Evolutionary conservation across 805 yeast genomes (phyloP), one percentile per base, ranked within the genome.

Genomic region (Barnettozyma californica): DNA sequence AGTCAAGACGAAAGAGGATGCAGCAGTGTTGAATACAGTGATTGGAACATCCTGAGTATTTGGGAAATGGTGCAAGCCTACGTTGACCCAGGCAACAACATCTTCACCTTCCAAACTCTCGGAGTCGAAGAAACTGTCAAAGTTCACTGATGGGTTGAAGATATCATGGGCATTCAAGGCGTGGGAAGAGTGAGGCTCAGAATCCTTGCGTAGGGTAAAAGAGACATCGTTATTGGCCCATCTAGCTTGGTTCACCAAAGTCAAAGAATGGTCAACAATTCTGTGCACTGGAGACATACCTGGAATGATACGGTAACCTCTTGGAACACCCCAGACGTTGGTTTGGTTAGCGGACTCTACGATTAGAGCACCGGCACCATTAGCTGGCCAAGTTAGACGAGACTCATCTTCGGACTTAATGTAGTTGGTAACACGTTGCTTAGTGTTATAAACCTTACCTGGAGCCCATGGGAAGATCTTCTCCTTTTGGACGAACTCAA

Each of bases 21-120:
- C 53, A 10, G 64, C 65, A 29, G 64, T 58, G 39, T 49, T 54
- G 55, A 53, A 62, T 29, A 62, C 51, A 10, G 65, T 62, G 41
- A 53, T 57, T 52, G 65, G 65, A 29, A 62, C 57, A 51, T 62
- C 65, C 37, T 62, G 61, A 18, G 64, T 57, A 47, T 57, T 61
- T 51, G 65, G 65, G 41, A 62, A 52, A 43, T 62, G 65, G 40
- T 62, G 65, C 19, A 62, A 44, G 21, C 59, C 65, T 26, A 62
- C 43, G 47, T 58, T 62, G 38, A 61, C 48, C 65, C 65, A 62
- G n/a, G 54, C 56, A 18, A 62, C 65, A 21, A 62, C 39, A 42
- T 62, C 65, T 45, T 58, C 64, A 29, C 63, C 64, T 27, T 45
- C 59, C 19, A 61, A 23, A 36, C 41, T 52, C 42, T 61, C 66